phyloP scores from a whole-genome alignment of 2,329 filamentous ascomycete species.

The Penicillium fuscoglaucum region DNA sequence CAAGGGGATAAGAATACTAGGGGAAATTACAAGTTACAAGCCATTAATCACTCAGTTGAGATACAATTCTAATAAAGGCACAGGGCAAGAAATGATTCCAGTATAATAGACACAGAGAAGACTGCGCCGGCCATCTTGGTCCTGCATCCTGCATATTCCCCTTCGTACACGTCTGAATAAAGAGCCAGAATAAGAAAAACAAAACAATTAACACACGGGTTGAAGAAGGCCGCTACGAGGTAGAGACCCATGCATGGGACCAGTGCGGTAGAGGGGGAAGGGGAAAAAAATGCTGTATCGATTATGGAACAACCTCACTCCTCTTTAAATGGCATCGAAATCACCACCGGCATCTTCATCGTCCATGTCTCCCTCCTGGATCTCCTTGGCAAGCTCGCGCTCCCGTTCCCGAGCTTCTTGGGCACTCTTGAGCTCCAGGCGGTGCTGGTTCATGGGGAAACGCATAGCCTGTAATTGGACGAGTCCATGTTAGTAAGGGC shows the following conservation, averaged over 20 bases:
- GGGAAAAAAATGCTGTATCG: slow-evolving; percentile 22
- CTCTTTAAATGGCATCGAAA: slow-evolving; percentile 84
- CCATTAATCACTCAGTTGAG: background rate
- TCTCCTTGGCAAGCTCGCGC: slow-evolving; percentile 97
- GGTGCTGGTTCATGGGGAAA: slow-evolving; percentile 99
- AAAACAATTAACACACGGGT: slow-evolving; percentile 32
- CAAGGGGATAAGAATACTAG: background rate
- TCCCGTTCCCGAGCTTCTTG: slow-evolving; percentile 97
- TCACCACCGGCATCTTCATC: slow-evolving; percentile 95
- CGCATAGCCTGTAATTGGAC: slow-evolving; percentile 73
- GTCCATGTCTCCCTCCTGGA: slow-evolving; percentile 94
- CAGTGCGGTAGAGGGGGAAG: slow-evolving; percentile 13
- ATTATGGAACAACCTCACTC: slow-evolving; percentile 17
- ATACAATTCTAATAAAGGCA: slow-evolving; percentile 3
- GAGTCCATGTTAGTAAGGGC: slow-evolving; percentile 30
- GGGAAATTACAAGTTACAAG: background rate
- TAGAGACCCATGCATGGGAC: slow-evolving; percentile 19
- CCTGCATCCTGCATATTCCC: slow-evolving; percentile 29
- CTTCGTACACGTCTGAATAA: slow-evolving; percentile 31
- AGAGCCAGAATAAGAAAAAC: slow-evolving; percentile 17
- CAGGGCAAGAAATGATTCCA: slow-evolving; percentile 24
- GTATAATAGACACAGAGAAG: slow-evolving; percentile 29
- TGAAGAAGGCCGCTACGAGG: slow-evolving; percentile 23
- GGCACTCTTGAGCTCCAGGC: slow-evolving; percentile 94
- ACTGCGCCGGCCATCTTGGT: slow-evolving; percentile 29